Evolutionary conservation across 2,329 filamentous ascomycete genomes (phyloP).

Genomic region (Xylariales sp.): DNA sequence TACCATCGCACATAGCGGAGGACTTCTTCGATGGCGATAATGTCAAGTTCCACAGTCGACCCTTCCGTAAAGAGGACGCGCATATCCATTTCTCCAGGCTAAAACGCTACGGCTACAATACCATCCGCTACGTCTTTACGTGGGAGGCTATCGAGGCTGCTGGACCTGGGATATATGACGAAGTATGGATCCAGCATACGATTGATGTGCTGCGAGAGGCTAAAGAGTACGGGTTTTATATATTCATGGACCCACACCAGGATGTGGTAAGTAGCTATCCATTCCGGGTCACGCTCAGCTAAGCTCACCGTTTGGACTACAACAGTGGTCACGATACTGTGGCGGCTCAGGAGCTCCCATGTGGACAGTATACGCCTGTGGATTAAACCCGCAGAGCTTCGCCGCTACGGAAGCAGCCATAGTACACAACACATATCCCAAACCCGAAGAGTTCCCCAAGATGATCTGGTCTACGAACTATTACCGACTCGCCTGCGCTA

Average conservation of each 20-base stretch:
- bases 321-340: constrained; percentile 84
- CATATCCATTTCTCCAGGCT: constrained; percentile 81
- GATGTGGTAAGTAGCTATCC: constrained; percentile 66
- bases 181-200: constrained; percentile 88
- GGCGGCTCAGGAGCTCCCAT: constrained; percentile 94
- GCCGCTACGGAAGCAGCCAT: constrained; percentile 83
- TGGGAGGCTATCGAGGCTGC: constrained; percentile 98
- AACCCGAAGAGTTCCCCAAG: constrained; percentile 84
- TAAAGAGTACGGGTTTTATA: constrained; percentile 86
- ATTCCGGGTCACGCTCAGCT: neutral
- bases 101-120: constrained; percentile 90
- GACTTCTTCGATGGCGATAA: constrained; percentile 90
- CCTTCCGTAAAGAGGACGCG: constrained; percentile 79
- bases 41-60: constrained; percentile 82
- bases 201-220: constrained; percentile 78
- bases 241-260: constrained; percentile 99
- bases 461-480: constrained; percentile 99
- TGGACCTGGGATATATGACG: constrained; percentile 87
- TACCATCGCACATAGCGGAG: constrained; percentile 72
- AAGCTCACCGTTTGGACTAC: constrained; percentile 20
- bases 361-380: constrained; percentile 96
- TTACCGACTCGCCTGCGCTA: constrained; percentile 76
- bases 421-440: constrained; percentile 88
- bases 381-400: constrained; percentile 82
- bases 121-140: constrained; percentile 92